Conservation (phyloP, 208 protist genomes). For the Kentomonas sorsogonicus region DNA sequence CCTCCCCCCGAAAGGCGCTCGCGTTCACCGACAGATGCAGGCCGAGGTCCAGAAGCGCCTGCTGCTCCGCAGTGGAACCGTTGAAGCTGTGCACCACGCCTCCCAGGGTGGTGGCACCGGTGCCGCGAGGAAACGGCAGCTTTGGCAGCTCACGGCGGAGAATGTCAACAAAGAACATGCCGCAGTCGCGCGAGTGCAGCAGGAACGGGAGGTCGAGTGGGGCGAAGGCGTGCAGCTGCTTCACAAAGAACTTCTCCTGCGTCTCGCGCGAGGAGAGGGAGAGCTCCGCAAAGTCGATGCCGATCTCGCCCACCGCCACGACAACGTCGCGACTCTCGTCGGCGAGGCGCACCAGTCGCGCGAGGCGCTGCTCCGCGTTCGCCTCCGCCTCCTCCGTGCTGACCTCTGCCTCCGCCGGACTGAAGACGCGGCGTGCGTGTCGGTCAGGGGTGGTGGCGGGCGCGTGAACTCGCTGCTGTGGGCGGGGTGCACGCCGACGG, state of each 20-base stretch:
- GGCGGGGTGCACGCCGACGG: constrained; percentile 82
- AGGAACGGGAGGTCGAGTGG: constrained; percentile 80
- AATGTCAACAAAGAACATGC: constrained; percentile 71
- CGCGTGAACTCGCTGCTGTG: constrained; percentile 65
- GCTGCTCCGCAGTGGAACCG: constrained; percentile 77
- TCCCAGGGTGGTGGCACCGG: constrained; percentile 8
- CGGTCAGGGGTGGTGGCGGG: constrained; percentile 44
- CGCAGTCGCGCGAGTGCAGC: constrained; percentile 88
- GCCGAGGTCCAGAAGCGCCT: constrained; percentile 64
- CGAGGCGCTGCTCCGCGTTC: constrained; percentile 36
- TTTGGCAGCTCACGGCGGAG: constrained; percentile 24
- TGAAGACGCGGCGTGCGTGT: too few species aligned
- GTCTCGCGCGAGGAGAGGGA: constrained; percentile 59
- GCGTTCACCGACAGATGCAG: constrained; percentile 89
- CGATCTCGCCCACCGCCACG: constrained; percentile 85
- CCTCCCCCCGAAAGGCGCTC: constrained; percentile 85
- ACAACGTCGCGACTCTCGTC: constrained; percentile 75
- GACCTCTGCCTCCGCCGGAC: not conserved
- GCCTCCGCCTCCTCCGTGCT: constrained; percentile 14
- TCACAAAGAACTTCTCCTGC: constrained; percentile 66
- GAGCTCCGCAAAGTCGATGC: constrained; percentile 91
- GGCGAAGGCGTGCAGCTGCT: constrained; percentile 50
- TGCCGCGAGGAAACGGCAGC: not conserved
- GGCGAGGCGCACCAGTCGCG: constrained; percentile 47
- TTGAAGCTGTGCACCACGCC: constrained; percentile 95